Percentiles rank a stretch among this genome's conserved stretches.
Conservation (phyloP, 2,329 filamentous ascomycete species). For the Pseudopithomyces chartarum region DNA sequence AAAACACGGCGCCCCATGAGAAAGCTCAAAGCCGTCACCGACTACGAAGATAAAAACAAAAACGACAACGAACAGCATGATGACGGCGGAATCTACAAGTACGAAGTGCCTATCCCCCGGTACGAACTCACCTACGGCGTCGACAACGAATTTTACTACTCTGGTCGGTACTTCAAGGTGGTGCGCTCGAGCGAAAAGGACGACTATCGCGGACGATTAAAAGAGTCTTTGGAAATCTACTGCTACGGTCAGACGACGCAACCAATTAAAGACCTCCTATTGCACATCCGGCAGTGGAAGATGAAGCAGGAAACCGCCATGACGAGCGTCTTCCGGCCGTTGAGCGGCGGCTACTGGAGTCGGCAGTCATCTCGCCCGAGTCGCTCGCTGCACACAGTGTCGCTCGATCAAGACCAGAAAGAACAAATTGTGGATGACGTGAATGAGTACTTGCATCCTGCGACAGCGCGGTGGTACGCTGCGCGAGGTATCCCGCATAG, state of each 20-base stretch:
- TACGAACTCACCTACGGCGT: slow-evolving; percentile 56
- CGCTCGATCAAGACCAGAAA: slow-evolving; percentile 72
- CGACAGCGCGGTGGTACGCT: slow-evolving; percentile 76
- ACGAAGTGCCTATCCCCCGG: slow-evolving; percentile 53
- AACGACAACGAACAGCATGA: slow-evolving; percentile 42
- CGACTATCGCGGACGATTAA: slow-evolving; percentile 34
- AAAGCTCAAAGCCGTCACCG: slow-evolving; percentile 44
- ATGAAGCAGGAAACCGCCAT: slow-evolving; percentile 49
- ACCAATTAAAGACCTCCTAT: slow-evolving; percentile 55
- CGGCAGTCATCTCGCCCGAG: slow-evolving; percentile 61
- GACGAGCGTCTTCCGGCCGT: slow-evolving; percentile 54
- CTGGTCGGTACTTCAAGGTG: slow-evolving; percentile 48
- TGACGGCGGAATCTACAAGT: slow-evolving; percentile 54
- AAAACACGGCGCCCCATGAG: slow-evolving; percentile 43
- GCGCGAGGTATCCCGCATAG: slow-evolving; percentile 85
- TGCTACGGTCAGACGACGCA: slow-evolving; percentile 54
- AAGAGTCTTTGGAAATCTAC: slow-evolving; percentile 51
- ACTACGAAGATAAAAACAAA: slow-evolving; percentile 38
- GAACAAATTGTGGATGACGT: slow-evolving; percentile 70
- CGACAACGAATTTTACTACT: slow-evolving; percentile 50
- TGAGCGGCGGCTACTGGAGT: slow-evolving; percentile 41
- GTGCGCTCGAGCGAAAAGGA: slow-evolving; percentile 39
- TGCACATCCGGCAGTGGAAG: slow-evolving; percentile 51
- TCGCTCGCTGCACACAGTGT: slow-evolving; percentile 74
- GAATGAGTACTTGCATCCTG: slow-evolving; percentile 76